Percentiles rank a stretch among this genome's conserved stretches.
These are phyloP conservation scores for Populus davidiana DNA, from an alignment of 345 rosid genomes.

Conservation along the genomic window DNA sequence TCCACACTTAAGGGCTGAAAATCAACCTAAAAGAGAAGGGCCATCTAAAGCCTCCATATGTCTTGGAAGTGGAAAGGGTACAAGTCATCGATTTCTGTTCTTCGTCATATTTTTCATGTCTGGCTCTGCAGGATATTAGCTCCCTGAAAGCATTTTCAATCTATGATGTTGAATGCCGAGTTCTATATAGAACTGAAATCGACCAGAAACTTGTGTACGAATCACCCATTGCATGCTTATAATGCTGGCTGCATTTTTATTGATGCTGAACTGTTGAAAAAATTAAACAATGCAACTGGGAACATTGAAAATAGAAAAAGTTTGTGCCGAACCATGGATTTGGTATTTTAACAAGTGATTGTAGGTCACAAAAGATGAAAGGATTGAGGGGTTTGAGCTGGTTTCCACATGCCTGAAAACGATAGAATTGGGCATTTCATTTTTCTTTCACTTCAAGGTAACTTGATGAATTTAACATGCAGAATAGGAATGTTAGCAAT, in stretches of 20 bases:
- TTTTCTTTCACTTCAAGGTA: not conserved
- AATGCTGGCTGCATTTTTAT: not conserved
- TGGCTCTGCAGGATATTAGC: not conserved
- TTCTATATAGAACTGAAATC: not conserved
- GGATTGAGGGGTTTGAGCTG: not conserved
- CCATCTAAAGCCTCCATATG: conserved; percentile 68
- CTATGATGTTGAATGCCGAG: not conserved
- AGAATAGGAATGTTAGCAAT: not conserved
- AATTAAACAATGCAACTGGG: not conserved
- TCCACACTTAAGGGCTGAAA: conserved; percentile 64
- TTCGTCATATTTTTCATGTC: not conserved
- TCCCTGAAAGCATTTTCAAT: not conserved
- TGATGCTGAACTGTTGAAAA: not conserved
- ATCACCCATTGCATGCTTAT: not conserved
- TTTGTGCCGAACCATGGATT: not conserved
- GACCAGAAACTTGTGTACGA: not conserved
- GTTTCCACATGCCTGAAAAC: not conserved
- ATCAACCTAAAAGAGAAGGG: conserved; percentile 60
- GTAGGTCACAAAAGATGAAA: not conserved
- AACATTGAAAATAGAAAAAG: not conserved
- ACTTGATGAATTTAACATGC: not conserved
- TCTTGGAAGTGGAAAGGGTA: conserved; percentile 89
- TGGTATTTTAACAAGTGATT: not conserved
- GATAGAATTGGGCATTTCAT: not conserved
- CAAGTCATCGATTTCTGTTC: conserved; percentile 6